Evolutionary conservation across 768 basidiomycete species (phyloP).

Genomic region (Boletus rubescentipes): DNA sequence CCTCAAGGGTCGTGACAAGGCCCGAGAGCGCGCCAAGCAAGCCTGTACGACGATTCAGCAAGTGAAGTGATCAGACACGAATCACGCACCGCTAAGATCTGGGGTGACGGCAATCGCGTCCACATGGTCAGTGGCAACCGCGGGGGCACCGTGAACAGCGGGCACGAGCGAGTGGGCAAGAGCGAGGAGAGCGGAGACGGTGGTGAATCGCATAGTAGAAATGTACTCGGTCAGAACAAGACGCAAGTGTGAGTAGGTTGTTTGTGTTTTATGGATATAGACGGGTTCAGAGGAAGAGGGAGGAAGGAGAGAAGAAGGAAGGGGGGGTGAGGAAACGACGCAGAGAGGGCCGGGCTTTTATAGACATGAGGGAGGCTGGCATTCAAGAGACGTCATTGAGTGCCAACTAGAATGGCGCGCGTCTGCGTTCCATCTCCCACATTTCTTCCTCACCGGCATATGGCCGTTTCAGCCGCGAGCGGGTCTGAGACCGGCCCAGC

Average conservation of each 20-base stretch:
- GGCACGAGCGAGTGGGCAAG: constrained; percentile 15
- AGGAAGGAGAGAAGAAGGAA: constrained; percentile 1
- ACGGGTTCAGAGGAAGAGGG: constrained; percentile 9
- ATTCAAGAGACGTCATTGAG: constrained; percentile 15
- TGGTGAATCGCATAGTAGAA: constrained; percentile 25
- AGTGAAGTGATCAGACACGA: neutral
- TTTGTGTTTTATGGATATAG: constrained; percentile 11
- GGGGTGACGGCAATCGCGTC: constrained; percentile 8
- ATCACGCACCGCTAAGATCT: neutral
- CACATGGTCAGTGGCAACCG: neutral
- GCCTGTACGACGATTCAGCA: constrained; percentile 6
- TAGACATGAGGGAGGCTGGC: constrained; percentile 10
- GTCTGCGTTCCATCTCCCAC: constrained; percentile 61
- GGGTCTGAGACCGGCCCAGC: constrained; percentile 40
- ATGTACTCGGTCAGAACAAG: constrained; percentile 24
- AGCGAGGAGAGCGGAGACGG: constrained; percentile 19
- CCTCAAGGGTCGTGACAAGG: neutral
- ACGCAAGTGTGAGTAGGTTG: constrained; percentile 19
- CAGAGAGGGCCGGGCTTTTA: constrained; percentile 15
- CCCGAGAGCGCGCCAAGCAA: neutral
- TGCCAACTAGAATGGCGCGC: constrained; percentile 26
- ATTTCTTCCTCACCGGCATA: constrained; percentile 47
- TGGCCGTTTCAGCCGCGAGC: constrained; percentile 20
- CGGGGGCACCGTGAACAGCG: constrained; percentile 19
- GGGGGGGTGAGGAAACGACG: constrained; percentile 11